Conservation (phyloP, 257 asterid species). For the Solanum virginianum region DNA sequence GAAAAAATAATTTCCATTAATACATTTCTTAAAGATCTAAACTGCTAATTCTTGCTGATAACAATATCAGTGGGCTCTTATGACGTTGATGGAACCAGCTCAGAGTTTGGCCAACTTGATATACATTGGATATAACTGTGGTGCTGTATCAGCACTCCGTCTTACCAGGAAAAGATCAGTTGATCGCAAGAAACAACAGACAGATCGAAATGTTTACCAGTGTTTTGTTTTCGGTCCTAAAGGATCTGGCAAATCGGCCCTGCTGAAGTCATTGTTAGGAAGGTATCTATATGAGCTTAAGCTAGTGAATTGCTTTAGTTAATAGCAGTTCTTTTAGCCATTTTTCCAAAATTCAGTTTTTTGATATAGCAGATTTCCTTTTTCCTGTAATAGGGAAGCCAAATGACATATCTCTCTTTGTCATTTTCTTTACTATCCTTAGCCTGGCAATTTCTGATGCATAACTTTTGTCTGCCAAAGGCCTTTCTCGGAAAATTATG, state of each 20-base stretch:
- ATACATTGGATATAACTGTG: slow-evolving; percentile 73
- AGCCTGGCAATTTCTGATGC: not conserved
- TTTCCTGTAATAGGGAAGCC: not conserved
- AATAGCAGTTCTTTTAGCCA: not conserved
- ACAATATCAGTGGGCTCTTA: slow-evolving; percentile 87
- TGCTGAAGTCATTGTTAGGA: slow-evolving; percentile 67
- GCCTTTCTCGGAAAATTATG: slow-evolving; percentile 71
- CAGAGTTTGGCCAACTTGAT: slow-evolving; percentile 85
- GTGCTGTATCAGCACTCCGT: slow-evolving; percentile 69
- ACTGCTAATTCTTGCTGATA: slow-evolving; percentile 1
- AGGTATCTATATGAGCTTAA: slow-evolving; percentile 37
- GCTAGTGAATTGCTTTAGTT: not conserved
- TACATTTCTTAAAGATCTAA: slow-evolving; percentile 3
- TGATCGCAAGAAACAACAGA: slow-evolving; percentile 68
- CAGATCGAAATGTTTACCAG: slow-evolving; percentile 72
- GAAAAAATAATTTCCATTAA: not conserved
- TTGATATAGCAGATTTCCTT: not conserved
- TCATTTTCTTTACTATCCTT: not conserved
- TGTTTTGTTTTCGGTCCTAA: slow-evolving; percentile 93
- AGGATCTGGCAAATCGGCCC: slow-evolving; percentile 73
- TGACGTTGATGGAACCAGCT: slow-evolving; percentile 83
- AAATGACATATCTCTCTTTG: not conserved
- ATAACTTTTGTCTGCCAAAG: slow-evolving; percentile 27
- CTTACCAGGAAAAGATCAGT: slow-evolving; percentile 64
- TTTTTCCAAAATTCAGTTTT: not conserved